Evolutionary conservation across 192 early-diverging fungal species (phyloP).

Genomic region (Entomortierella beljakovae): DNA sequence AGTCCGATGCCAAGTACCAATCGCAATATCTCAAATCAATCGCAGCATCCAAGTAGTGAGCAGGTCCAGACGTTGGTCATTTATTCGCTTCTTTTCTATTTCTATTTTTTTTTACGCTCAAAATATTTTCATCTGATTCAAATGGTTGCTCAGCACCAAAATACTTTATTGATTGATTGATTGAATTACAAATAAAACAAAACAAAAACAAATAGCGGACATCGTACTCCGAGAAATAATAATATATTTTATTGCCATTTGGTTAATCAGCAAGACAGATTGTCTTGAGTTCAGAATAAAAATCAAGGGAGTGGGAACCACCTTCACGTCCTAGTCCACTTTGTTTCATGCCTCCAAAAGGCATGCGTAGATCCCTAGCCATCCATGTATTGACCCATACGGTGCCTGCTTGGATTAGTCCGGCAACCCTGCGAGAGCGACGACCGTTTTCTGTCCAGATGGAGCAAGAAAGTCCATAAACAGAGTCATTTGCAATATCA

Average conservation of each 20-base stretch:
- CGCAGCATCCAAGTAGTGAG: not conserved
- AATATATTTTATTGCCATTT: too few species aligned
- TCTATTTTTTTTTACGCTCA: too few species aligned
- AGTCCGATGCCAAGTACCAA: not conserved
- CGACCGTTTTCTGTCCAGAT: constrained; percentile 78
- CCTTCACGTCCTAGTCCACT: constrained; percentile 77
- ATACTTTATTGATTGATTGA: too few species aligned
- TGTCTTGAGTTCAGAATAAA: constrained; percentile 73
- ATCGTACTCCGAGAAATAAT: too few species aligned
- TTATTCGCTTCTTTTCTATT: too few species aligned
- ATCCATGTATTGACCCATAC: constrained; percentile 88
- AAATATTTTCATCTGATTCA: too few species aligned
- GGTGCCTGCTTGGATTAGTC: constrained; percentile 73
- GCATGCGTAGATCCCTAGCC: constrained; percentile 77
- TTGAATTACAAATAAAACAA: too few species aligned
- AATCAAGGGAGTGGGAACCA: constrained; percentile 71
- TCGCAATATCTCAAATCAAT: not conserved
- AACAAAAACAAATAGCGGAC: too few species aligned
- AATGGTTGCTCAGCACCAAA: too few species aligned
- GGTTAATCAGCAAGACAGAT: constrained; percentile 60
- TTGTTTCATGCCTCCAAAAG: constrained; percentile 80
- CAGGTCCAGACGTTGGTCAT: too few species aligned
- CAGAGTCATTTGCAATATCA: constrained; percentile 71
- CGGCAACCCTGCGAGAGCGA: constrained; percentile 68
- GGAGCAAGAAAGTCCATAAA: constrained; percentile 76